Conservation (phyloP, 2,329 filamentous ascomycete genomes). For the Laburnicola sp. region DNA sequence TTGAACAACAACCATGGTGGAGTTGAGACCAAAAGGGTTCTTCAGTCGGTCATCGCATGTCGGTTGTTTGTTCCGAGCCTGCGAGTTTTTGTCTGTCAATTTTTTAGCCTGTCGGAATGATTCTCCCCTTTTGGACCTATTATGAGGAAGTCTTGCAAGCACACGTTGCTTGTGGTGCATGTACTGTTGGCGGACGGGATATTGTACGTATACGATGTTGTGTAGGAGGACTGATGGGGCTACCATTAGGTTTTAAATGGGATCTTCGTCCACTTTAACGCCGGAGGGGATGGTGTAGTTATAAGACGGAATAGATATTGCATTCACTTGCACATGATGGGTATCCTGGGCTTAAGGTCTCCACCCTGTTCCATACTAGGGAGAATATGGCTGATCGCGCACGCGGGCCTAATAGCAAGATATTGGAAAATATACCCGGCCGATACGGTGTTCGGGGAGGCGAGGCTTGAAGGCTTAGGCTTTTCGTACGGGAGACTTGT, state of each 20-base stretch:
- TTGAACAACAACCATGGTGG: slow-evolving; percentile 3
- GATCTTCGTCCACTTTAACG: not conserved
- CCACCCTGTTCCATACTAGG: no score
- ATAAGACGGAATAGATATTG: slow-evolving; percentile 2
- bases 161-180: not conserved
- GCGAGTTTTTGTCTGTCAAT: not conserved
- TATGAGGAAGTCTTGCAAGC: not conserved
- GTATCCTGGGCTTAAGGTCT: not conserved
- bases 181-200: not conserved
- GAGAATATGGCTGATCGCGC: no score
- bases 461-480: no score
- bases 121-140: not conserved
- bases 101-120: not conserved
- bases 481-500: no score
- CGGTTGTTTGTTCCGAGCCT: slow-evolving; percentile 7
- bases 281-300: not conserved
- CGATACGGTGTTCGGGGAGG: no score
- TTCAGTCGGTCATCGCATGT: not conserved
- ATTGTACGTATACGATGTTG: not conserved
- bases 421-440: no score
- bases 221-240: not conserved
- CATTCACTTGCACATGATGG: not conserved
- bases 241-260: slow-evolving; percentile 5
- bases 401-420: no score
- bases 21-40: slow-evolving; percentile 4